Conservation (phyloP, 331 rosid species). For the Prunus yedoensis region DNA sequence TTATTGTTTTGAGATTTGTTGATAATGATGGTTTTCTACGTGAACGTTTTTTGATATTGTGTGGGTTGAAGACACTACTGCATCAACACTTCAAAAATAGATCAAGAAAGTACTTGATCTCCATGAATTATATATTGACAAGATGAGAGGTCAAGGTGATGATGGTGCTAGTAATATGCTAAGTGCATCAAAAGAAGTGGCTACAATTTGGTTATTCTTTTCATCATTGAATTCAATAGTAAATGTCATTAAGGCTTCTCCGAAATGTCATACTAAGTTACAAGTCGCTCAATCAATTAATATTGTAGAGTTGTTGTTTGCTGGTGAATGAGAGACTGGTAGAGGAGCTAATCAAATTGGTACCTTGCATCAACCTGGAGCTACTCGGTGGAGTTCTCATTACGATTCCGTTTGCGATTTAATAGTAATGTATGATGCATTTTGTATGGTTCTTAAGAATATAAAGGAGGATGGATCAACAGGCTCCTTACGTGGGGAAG, state of each 20-base stretch:
- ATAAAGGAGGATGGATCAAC: background rate
- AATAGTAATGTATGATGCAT: background rate
- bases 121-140: too few species aligned
- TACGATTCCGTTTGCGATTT: background rate
- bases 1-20: too few species aligned
- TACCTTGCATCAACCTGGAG: too few species aligned
- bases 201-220: too few species aligned
- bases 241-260: background rate
- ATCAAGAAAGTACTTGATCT: background rate
- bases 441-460: background rate
- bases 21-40: too few species aligned
- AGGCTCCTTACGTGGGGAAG: background rate
- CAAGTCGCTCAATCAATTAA: background rate
- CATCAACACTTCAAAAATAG: background rate
- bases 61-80: background rate
- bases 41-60: background rate
- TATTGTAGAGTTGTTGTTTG: too few species aligned
- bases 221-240: too few species aligned
- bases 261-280: background rate
- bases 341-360: background rate
- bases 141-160: too few species aligned
- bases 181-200: too few species aligned
- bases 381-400: too few species aligned
- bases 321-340: background rate
- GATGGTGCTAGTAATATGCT: too few species aligned